Evolutionary conservation across 1,284 basidiomycete species (phyloP).

Genomic region (Marasmius sp.): DNA sequence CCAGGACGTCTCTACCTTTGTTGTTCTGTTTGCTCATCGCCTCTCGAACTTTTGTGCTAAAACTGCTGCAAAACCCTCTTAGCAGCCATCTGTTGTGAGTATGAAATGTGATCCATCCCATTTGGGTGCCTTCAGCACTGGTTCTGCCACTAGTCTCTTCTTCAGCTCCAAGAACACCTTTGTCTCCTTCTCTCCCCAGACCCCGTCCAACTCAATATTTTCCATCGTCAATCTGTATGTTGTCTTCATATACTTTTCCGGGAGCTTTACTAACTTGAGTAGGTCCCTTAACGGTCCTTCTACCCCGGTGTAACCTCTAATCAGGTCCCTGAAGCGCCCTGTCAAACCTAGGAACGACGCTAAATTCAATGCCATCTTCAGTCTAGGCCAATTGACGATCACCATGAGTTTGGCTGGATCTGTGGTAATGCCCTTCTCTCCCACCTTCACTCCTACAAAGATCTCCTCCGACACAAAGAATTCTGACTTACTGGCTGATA

Average conservation of each 20-base stretch:
- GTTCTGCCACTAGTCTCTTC: slow-evolving; percentile 13
- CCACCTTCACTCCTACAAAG: slow-evolving; percentile 13
- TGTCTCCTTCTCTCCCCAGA: slow-evolving; percentile 11
- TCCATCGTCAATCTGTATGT: neutral
- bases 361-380: slow-evolving; percentile 13
- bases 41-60: slow-evolving; percentile 11
- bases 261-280: neutral
- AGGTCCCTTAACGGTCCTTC: neutral
- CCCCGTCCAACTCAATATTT: neutral
- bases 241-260: neutral
- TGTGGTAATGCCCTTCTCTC: slow-evolving; percentile 28
- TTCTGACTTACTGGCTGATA: slow-evolving; percentile 29
- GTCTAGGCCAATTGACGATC: slow-evolving; percentile 30
- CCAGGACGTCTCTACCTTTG: neutral
- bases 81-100: slow-evolving; percentile 7
- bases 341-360: neutral
- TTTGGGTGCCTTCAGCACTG: slow-evolving; percentile 10
- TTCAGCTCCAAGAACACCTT: slow-evolving; percentile 19
- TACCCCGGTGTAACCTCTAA: neutral
- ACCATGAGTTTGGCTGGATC: slow-evolving; percentile 33
- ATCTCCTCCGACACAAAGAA: slow-evolving; percentile 31
- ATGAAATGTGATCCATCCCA: slow-evolving; percentile 19
- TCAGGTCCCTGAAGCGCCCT: neutral
- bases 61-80: slow-evolving; percentile 18
- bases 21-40: neutral